Evolutionary conservation across 2,329 filamentous ascomycete genomes (phyloP).

Genomic region (Fusarium fracticaudum): DNA sequence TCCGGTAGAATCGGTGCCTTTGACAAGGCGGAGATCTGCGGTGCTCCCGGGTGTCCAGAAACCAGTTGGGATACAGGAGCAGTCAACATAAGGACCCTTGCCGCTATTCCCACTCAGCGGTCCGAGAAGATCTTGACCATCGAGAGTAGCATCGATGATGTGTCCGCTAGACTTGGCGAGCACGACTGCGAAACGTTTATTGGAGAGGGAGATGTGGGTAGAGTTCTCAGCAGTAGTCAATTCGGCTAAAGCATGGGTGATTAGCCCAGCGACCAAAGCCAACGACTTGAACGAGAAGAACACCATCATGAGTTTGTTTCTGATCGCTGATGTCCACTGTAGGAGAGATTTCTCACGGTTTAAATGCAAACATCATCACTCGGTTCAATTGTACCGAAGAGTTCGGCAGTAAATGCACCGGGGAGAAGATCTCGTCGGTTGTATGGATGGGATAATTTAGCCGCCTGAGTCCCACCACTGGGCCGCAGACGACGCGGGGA

Average conservation of each 20-base stretch:
- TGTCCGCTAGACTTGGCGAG: conserved; percentile 27
- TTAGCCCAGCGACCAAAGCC: background rate
- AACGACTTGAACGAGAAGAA: background rate
- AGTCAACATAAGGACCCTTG: conserved; percentile 67
- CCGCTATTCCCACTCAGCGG: conserved; percentile 47
- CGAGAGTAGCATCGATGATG: conserved; percentile 30
- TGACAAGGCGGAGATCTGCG: conserved; percentile 54
- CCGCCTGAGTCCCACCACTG: background rate
- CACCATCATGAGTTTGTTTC: background rate
- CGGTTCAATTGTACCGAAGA: conserved; percentile 8
- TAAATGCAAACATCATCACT: background rate
- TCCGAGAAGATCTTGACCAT: conserved; percentile 60
- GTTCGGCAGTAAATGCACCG: conserved; percentile 4
- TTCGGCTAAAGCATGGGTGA: background rate
- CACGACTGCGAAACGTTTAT: conserved; percentile 15
- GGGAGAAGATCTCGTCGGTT: background rate
- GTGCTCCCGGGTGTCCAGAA: conserved; percentile 66
- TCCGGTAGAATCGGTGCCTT: conserved; percentile 55
- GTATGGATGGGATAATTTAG: conserved; percentile 15
- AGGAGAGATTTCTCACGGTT: accelerated
- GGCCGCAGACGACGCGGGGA: conserved; percentile 7
- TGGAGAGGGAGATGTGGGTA: conserved; percentile 33
- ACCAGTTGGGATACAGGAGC: conserved; percentile 66
- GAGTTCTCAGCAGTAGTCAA: conserved; percentile 24
- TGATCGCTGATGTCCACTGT: accelerated